Base-by-base conservation (phyloP, 345 rosid species). In the Mallotus nudiflorus region DNA sequence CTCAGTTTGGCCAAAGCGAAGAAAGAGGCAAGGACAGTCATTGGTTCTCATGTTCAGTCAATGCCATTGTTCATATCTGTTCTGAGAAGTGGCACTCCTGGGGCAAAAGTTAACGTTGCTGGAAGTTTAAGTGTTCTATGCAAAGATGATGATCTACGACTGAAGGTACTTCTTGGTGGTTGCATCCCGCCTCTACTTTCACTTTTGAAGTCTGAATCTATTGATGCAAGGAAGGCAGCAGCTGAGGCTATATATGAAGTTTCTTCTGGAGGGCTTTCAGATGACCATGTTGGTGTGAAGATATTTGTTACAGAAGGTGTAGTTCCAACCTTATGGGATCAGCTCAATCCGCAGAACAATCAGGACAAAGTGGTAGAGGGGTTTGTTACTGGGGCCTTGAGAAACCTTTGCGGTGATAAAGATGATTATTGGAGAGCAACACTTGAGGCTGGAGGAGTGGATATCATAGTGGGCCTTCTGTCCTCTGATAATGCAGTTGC, bases 231-330 rank as follows among this genome's bases (percentile, higher is more conserved):
- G 82, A 88, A 83, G 73, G 93, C 85, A 44, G 94, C 94, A 7
- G 90, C 97, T 13, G 96, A 88, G 69, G 94, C 98, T 1, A 80
- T 91, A 51, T 89, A 77, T 79, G 96, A 87, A 83, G 96, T 89
- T 66, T 93, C 98, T 7, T 82, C 86, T 28, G 92, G 90, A 70
- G 90, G 91, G 35, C 85, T 82, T 59, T 88, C 88, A 46, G 98
- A 86, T 75, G 96, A 93, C 75, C 88, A 80, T 37, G 87, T 93
- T 65, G 97, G 97, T 68, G 83, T 82, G 78, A 91, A 89, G 73
- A 93, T 93, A 73, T 93, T 93, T 80, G 80, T 87, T 20, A 93
- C 90, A 4, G 98, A 93, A 79, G 89, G 91, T 51, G 98, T 91
- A 25, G 91, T 91, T 50, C 96, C 90, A 15, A 79, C 83, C 65